Conservation (phyloP, 176 grass and related monocot species). For the Oryza australiensis region DNA sequence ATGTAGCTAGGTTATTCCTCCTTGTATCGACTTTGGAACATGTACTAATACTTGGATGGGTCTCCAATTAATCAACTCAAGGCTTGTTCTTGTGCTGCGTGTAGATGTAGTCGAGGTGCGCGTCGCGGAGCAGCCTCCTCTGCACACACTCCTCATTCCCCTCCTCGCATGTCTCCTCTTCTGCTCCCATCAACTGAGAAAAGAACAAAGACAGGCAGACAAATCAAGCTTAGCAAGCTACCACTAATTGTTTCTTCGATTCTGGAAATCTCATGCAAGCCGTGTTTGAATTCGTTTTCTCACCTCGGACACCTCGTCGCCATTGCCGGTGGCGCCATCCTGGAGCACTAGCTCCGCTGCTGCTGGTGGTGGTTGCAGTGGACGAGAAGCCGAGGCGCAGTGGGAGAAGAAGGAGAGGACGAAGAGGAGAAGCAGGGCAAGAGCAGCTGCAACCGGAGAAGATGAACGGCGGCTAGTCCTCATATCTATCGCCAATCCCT, state of each 20-base stretch:
- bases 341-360: neutral
- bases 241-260: neutral
- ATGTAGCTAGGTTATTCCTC: neutral
- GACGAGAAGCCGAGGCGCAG: neutral
- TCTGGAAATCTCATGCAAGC: neutral
- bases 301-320: slow-evolving; percentile 22
- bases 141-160: slow-evolving; percentile 39
- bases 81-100: slow-evolving; percentile 51
- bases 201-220: neutral
- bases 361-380: neutral
- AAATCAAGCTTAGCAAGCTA: neutral
- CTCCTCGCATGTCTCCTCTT: slow-evolving; percentile 1
- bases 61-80: neutral
- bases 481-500: slow-evolving; percentile 7
- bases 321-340: slow-evolving; percentile 7
- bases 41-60: neutral
- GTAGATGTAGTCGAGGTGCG: slow-evolving; percentile 67
- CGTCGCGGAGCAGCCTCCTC: slow-evolving; percentile 42
- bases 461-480: neutral
- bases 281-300: neutral
- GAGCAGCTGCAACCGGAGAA: neutral
- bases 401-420: neutral
- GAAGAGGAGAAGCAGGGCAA: slow-evolving; percentile 19
- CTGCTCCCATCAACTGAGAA: slow-evolving; percentile 30
- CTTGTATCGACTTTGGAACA: neutral